Evolutionary conservation across 2,329 filamentous ascomycete species (phyloP).

Genomic region (Cladosporium sp.): DNA sequence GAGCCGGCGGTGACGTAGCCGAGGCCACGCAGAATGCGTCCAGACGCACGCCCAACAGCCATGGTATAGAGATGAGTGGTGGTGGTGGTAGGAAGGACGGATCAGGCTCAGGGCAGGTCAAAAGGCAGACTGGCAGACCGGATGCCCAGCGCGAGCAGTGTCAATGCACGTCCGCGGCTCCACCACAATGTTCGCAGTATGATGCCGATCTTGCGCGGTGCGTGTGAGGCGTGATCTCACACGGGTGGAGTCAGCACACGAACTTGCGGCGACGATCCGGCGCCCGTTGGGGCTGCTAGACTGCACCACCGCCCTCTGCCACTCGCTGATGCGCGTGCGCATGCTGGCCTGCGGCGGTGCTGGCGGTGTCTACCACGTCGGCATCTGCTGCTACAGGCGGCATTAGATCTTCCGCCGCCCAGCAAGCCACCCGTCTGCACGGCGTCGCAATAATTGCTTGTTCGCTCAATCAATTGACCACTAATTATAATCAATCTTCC

Average conservation of each 20-base stretch:
- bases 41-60: conserved; percentile 18
- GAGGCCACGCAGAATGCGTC: conserved; percentile 52
- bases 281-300: conserved; percentile 3
- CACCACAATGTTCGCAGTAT: conserved; percentile 4
- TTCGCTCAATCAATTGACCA: background rate
- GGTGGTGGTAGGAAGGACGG: background rate
- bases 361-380: background rate
- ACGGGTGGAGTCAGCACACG: background rate
- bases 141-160: background rate
- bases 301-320: background rate
- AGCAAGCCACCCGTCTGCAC: background rate
- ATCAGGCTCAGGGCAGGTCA: conserved; percentile 1
- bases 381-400: background rate
- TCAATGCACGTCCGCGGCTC: conserved; percentile 10
- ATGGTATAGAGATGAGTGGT: background rate
- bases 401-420: background rate
- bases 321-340: too few relatives aligned
- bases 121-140: background rate
- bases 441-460: background rate
- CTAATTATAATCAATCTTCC: background rate
- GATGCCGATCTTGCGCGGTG: conserved; percentile 10
- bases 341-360: background rate
- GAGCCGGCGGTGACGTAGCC: conserved; percentile 57
- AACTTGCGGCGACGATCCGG: background rate
- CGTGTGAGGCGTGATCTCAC: conserved; percentile 1